phyloP scores from a whole-genome alignment of 1,139 yeast species.

The Saccharomyces hybrid region DNA sequence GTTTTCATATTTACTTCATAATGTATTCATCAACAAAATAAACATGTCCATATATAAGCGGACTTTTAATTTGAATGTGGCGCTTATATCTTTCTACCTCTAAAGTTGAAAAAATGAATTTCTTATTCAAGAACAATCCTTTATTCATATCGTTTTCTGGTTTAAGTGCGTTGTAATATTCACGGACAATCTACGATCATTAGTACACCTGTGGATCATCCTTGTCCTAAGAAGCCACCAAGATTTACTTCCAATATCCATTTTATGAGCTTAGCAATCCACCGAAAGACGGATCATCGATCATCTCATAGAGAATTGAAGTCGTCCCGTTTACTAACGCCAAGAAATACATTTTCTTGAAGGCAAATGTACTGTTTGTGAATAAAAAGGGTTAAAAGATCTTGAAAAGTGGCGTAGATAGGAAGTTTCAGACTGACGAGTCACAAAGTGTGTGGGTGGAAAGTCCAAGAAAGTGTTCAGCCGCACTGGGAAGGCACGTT shows the following conservation, averaged over 20 bases:
- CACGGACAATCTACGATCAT: not conserved
- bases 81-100: not conserved
- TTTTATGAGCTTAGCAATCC: not conserved
- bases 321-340: not conserved
- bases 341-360: not conserved
- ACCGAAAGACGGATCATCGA: not conserved
- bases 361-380: not conserved
- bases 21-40: not conserved
- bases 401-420: not conserved
- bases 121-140: not conserved
- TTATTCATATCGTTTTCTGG: not conserved
- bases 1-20: not conserved
- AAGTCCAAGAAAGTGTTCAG: not conserved
- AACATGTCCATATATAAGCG: not conserved
- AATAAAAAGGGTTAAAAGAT: not conserved
- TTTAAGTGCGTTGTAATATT: not conserved
- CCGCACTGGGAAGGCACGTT: not conserved
- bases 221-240: not conserved
- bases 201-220: not conserved
- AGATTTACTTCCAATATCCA: not conserved
- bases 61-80: not conserved
- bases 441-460: not conserved
- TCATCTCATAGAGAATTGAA: not conserved
- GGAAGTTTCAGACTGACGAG: not conserved
- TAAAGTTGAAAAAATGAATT: not conserved